Evolutionary conservation across 1,284 basidiomycete genomes (phyloP), one percentile per base, ranked within the genome.

Genomic region (Wallemia mellicola): DNA sequence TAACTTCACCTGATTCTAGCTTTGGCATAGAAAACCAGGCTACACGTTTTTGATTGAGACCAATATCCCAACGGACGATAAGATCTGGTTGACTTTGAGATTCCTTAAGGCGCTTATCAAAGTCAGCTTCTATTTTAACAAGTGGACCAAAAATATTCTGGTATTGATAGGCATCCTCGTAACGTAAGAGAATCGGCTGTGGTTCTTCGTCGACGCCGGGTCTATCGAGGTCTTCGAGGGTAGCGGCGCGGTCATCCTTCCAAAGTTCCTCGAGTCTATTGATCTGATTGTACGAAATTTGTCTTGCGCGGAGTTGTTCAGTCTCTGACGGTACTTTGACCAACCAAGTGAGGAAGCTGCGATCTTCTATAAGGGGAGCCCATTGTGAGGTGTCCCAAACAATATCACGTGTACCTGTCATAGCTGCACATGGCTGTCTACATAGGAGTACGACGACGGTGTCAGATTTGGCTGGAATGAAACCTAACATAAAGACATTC

Each of bases 121-220:
- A 99, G 72, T 98, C 94, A 3, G 94, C 94, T 69, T 99, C 94
- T 66, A 98, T 96, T 74, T 98, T 98, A 69, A 99, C 92, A 48
- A 99, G 77, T 7, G 92, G 92, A 1, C 92, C 92, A 67, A 96
- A 92, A 61, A 98, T 96, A 68, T 96, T 96, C 72, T 96, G 92
- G 69, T 99, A 98, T 69, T 98, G 92, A 68, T 96, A 96, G 33
- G 94, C 92, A 68, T 98, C 94, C 69, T 98, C 92, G 70, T 98
- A 98, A 28, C 74, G 74, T 61, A 87, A 71, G 27, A 94, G 69
- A 63, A 98, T 86, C 1, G 83, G 79, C 68, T 92, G 86, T 17
- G 92, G 89, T 67, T 96, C 92, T 68, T 95, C 89, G 66, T 95
- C 91, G 0, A 91, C 86, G 1, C 89, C 88, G 1, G 87, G 86